Evolutionary conservation across 148 eudicot species (phyloP), one percentile per base, ranked within the genome.

Genomic region (Chenopodium berlandieri): DNA sequence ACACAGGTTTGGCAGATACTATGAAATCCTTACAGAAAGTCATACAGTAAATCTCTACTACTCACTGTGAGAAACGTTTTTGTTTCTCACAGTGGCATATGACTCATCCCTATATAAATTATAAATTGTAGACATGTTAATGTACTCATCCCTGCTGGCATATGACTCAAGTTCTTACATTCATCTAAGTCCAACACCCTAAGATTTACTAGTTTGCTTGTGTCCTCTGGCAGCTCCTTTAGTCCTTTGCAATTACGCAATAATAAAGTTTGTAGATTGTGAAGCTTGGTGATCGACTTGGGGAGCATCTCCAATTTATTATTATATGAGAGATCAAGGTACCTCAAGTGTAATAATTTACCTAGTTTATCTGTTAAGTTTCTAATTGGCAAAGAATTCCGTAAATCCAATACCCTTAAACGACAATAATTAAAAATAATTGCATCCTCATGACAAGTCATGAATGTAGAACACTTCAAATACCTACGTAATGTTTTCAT

Each of bases 151-250:
- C 74, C 64, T 19, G 69, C 13, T 2, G 85, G 88, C 83, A 82
- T 85, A 70, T 30, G 23, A 19, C 0, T 48, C 58, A 85, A 27
- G 1, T 13, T 3, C 0, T 6, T 0, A 50, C 79, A 76, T 1
- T 8, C 2, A 0, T 0, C 0, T 31, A 79, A n/a, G 19, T 77
- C 69, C 62, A 85, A 63, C 34, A 69, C 70, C 78, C 76, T 75
- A 11, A 87, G 86, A 32, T 76, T 85, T 6, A 71, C 46, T 37
- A 85, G 66, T 44, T 76, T 85, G 1, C 50, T 25, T 0, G 75
- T 60, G 46, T 79, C 34, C 7, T 22, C 37, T 0, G 89, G 89
- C 44, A 87, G 56, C 25, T 69, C 75, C 50, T 20, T 48, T 5
- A 84, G 14, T n/a, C 1, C 4, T 0, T 5, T 0, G 25, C 66